phyloP scores from a whole-genome alignment of 2,329 filamentous ascomycete species.

The Epichloe coenophiala region DNA sequence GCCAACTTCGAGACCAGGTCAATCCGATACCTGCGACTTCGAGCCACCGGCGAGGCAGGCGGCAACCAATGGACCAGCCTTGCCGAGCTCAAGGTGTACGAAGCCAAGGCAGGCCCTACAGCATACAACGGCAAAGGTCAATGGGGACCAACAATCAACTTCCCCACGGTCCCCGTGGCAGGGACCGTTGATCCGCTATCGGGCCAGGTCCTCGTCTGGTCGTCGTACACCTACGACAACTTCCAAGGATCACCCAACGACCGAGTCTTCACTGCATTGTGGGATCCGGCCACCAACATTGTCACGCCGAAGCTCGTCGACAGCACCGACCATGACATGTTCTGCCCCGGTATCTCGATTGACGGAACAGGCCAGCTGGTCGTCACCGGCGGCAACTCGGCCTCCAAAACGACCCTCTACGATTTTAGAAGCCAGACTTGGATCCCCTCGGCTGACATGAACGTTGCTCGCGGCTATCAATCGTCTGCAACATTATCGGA shows the following conservation, averaged over 20 bases:
- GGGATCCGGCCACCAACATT: conserved; percentile 7
- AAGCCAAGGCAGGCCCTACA: conserved; percentile 11
- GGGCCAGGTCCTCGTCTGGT: conserved; percentile 5
- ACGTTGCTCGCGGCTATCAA: conserved; percentile 37
- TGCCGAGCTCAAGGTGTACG: conserved; percentile 19
- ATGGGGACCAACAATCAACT: conserved; percentile 22
- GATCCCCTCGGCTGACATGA: conserved; percentile 27
- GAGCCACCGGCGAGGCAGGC: conserved; percentile 16
- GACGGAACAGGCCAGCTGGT: conserved; percentile 34
- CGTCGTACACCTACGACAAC: conserved; percentile 7
- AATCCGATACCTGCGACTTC: conserved; percentile 17
- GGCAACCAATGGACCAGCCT: conserved; percentile 18
- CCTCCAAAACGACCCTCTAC: conserved; percentile 34
- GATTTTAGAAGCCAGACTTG: conserved; percentile 25
- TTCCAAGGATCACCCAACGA: conserved; percentile 6
- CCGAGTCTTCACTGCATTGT: conserved; percentile 8
- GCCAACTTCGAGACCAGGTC: conserved; percentile 19
- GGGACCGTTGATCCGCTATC: conserved; percentile 3
- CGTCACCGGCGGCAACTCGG: conserved; percentile 39
- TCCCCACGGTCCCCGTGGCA: conserved; percentile 21
- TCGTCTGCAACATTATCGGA: conserved; percentile 34
- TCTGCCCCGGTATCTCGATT: conserved; percentile 34
- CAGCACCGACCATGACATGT: conserved; percentile 39
- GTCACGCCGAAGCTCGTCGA: conserved; percentile 17
- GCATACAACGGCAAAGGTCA: conserved; percentile 13